Evolutionary conservation across 441 rosid genomes (phyloP), one percentile per base, ranked within the genome.

Genomic region (Theobroma grandiflorum): DNA sequence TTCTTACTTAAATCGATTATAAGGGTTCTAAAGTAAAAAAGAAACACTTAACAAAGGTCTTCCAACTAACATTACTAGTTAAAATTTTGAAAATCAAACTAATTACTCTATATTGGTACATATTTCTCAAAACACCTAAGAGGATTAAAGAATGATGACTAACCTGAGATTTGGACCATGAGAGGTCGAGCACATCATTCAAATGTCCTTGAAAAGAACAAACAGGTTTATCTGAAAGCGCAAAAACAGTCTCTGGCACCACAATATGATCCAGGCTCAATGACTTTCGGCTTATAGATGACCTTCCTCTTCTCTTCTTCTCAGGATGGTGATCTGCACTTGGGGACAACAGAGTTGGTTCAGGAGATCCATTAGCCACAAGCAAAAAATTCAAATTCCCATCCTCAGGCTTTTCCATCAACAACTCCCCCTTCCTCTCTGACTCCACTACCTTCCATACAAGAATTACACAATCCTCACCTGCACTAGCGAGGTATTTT

Each of bases 141-240:
- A 26, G 68, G 37, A 43, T 65, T 62, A 20, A 4, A 72, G 42
- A 78, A 63, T 16, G 31, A 49, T 12, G 62, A 83, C 89, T 78
- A 66, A 92, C 96, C 96, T 85, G 93, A 66, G 93, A 87, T 77
- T 89, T 87, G 52, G 96, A 91, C 96, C 96, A 92, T 4, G 96
- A 89, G 59, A 92, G 90, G 75, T 92, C 96, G 35, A 92, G 96
- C 43, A 91, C 96, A 59, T 86, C 94, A 83, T 87, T 80, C 72
- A 67, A 76, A 85, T 92, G 96, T 63, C 96, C 94, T 52, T 79
- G 72, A 67, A 92, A 92, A 52, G 94, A 89, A 79, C 93, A 91
- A 70, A 88, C 9, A 4, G 94, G 96, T 77, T 87, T 92, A 57
- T 91, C 96, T 7, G 90, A 85, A 59, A 92, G 93, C 16, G 82